These are phyloP conservation scores for Sporothrix mexicana DNA, from an alignment of 2,329 filamentous ascomycete species.

Conservation along the genomic window DNA sequence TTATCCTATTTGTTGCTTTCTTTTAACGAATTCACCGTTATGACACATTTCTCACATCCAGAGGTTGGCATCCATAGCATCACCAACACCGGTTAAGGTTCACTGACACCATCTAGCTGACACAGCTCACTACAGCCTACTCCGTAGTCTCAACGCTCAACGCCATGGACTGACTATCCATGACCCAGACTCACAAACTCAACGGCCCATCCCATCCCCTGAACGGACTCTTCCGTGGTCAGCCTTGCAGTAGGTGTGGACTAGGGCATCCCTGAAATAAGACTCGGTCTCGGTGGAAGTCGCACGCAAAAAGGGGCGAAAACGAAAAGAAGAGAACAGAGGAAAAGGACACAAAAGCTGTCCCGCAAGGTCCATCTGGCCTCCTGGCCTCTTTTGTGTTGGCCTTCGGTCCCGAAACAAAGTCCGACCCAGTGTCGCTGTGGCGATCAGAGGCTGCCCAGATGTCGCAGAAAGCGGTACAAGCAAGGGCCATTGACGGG, in stretches of 20 bases:
- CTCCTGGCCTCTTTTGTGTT: no score
- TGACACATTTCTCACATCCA: no score
- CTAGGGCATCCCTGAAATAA: conserved; percentile 12
- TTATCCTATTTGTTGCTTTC: no score
- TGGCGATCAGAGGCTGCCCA: conserved; percentile 3
- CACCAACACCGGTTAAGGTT: not conserved
- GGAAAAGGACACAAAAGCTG: not conserved
- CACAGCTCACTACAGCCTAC: no score
- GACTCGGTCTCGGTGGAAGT: no score
- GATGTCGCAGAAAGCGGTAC: conserved; percentile 9
- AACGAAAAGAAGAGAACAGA: no score
- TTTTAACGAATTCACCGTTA: no score
- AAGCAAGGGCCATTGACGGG: not conserved
- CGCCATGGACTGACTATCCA: no score
- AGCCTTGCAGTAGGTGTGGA: not conserved
- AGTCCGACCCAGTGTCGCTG: not conserved
- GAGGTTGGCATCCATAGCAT: not conserved
- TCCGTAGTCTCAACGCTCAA: no score
- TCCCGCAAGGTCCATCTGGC: not conserved
- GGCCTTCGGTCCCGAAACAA: conserved; percentile 8
- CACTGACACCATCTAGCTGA: no score
- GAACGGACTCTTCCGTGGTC: not conserved
- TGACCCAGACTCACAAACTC: not conserved
- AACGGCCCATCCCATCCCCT: not conserved
- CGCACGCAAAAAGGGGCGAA: not conserved